Evolutionary conservation across 768 basidiomycete species (phyloP).

Genomic region (Mycena kentingensis): DNA sequence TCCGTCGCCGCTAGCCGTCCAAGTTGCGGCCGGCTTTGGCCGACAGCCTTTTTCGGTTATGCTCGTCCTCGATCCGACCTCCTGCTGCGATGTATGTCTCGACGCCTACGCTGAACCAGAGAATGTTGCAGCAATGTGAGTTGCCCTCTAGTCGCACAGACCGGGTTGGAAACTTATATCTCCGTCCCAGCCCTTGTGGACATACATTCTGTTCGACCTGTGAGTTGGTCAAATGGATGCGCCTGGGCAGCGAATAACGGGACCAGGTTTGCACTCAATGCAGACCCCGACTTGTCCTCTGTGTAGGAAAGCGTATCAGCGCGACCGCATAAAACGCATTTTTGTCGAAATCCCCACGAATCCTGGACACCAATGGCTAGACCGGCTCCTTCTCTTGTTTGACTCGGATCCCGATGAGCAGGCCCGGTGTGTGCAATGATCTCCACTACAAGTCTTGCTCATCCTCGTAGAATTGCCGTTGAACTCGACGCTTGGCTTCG

Average conservation of each 20-base stretch:
- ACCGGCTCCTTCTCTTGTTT: constrained; percentile 41
- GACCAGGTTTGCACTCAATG: constrained; percentile 50
- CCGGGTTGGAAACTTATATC: no score
- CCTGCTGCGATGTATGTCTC: constrained; percentile 76
- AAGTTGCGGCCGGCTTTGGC: neutral
- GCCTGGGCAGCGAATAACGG: no score
- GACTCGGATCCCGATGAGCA: constrained; percentile 40
- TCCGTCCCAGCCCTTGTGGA: constrained; percentile 75
- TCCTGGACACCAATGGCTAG: constrained; percentile 40
- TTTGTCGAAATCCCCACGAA: constrained; percentile 57
- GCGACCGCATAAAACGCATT: constrained; percentile 64
- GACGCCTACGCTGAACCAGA: constrained; percentile 57
- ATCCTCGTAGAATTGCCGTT: constrained; percentile 30
- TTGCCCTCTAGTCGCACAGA: no score
- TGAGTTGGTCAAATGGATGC: no score
- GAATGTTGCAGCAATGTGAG: no score
- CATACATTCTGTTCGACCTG: constrained; percentile 78
- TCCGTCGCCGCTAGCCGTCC: no score
- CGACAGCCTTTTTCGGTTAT: constrained; percentile 49
- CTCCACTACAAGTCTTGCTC: neutral
- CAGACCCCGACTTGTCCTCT: constrained; percentile 61
- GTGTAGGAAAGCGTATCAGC: constrained; percentile 61
- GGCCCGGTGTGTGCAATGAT: constrained; percentile 21
- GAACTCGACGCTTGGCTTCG: constrained; percentile 58
- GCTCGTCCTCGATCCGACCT: constrained; percentile 69